Evolutionary conservation across 768 basidiomycete genomes (phyloP), one percentile per base, ranked within the genome.

Genomic region (Plicaturopsis crispa): DNA sequence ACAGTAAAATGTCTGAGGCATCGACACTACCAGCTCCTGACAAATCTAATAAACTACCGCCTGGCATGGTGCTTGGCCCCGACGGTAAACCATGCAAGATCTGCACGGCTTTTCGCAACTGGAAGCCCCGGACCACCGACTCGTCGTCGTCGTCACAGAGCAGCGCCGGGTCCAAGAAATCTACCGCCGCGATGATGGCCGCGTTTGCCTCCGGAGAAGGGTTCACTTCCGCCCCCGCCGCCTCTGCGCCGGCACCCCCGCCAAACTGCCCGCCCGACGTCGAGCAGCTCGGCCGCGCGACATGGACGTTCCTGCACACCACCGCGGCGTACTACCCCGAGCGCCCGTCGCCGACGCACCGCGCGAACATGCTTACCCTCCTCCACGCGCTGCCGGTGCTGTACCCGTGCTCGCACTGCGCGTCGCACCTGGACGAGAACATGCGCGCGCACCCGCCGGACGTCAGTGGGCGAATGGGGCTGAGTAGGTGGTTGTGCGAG

Each of bases 11-110:
- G n/a, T n/a, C n/a, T n/a, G n/a, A n/a, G n/a, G n/a, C n/a, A n/a
- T n/a, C n/a, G n/a, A n/a, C n/a, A n/a, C n/a, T n/a, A n/a, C n/a
- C n/a, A n/a, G n/a, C n/a, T n/a, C n/a, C n/a, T n/a, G n/a, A n/a
- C n/a, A n/a, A n/a, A n/a, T 30, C 28, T 18, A 30, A 41, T 19
- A 43, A 59, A n/a, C 52, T 84, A 20, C 84, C 86, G 1, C 84
- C 87, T 5, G 90, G 89, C 2, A 80, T 90, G 70, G 75, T 93
- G 40, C 63, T 98, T 47, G 92, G 88, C 1, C 85, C 89, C 10
- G 89, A 97, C 46, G 93, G 94, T 14, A 96, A 92, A 58, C 90
- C 88, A 1, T 97, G 94, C 71, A 94, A 90, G 63, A 79, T 87
- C 20, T 93, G 91, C 51, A 85, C 79, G 30, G 80, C 84, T 21